Conservation (phyloP, 768 basidiomycete species). For the Tulasnella sp. region DNA sequence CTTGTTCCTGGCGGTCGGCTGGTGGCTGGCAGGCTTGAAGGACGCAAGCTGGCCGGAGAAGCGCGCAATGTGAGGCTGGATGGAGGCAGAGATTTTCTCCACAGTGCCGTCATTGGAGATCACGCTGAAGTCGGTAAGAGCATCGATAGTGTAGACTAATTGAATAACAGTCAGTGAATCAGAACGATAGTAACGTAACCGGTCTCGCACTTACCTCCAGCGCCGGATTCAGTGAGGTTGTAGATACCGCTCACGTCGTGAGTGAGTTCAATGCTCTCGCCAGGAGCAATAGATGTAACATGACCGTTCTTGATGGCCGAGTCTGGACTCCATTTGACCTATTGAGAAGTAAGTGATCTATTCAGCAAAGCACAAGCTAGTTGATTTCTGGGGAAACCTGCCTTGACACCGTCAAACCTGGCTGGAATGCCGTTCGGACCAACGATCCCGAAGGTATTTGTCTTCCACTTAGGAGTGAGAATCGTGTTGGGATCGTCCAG, state of each 20-base stretch:
- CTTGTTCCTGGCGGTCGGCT: not conserved
- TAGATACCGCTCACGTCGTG: slow-evolving; percentile 32
- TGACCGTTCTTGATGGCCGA: not conserved
- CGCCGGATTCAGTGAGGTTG: slow-evolving; percentile 29
- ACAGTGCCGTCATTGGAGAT: not conserved
- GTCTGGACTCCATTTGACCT: slow-evolving; percentile 23
- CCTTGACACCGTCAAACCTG: slow-evolving; percentile 30
- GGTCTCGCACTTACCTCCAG: slow-evolving; percentile 6
- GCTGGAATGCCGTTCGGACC: slow-evolving; percentile 20
- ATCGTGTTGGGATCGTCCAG: slow-evolving; percentile 32
- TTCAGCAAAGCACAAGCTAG: not conserved
- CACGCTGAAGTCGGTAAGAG: slow-evolving; percentile 5
- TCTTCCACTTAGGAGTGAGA: slow-evolving; percentile 33
- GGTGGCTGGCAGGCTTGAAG: not conserved
- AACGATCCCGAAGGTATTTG: slow-evolving; percentile 26
- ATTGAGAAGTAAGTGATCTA: not conserved
- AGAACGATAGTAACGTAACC: not conserved
- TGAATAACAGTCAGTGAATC: not conserved
- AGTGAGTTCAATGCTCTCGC: slow-evolving; percentile 6
- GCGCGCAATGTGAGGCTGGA: slow-evolving; percentile 7
- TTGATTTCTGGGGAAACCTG: not conserved
- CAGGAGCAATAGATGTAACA: slow-evolving; percentile 22
- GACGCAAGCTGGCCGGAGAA: slow-evolving; percentile 25
- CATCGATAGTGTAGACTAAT: slow-evolving; percentile 21
- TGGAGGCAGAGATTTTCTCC: not conserved